Evolutionary conservation across 2,329 filamentous ascomycete species (phyloP).

Genomic region (Colletotrichum sansevieriae): DNA sequence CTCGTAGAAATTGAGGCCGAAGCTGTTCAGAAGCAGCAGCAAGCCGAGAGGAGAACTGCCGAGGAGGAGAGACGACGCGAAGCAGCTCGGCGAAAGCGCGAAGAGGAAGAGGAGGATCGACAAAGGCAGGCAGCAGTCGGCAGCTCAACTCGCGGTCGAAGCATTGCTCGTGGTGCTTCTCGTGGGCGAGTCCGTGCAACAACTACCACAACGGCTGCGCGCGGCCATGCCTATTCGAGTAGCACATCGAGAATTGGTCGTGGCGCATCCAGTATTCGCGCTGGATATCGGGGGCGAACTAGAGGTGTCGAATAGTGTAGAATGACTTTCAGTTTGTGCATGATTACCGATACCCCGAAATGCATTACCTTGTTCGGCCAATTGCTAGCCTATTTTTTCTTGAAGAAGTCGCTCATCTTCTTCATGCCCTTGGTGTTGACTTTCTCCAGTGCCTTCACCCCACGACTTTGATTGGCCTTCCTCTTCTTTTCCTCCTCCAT

Average conservation of each 20-base stretch:
- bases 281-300: conserved; percentile 40
- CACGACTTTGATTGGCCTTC: conserved; percentile 80
- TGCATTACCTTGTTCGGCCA: conserved; percentile 25
- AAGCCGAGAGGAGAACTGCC: conserved; percentile 79
- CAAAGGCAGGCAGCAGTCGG: conserved; percentile 54
- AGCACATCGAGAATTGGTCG: conserved; percentile 42
- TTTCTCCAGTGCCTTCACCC: conserved; percentile 85
- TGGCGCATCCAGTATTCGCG: conserved; percentile 39
- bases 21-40: conserved; percentile 77
- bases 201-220: conserved; percentile 28
- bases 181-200: conserved; percentile 34
- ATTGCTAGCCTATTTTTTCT: conserved; percentile 66
- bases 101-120: conserved; percentile 68
- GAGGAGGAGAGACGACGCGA: conserved; percentile 85
- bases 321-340: conserved; percentile 32
- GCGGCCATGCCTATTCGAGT: conserved; percentile 38
- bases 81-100: conserved; percentile 73
- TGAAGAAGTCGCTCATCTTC: conserved; percentile 96
- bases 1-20: conserved; percentile 89
- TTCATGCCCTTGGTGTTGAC: conserved; percentile 94
- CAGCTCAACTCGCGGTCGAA: conserved; percentile 38
- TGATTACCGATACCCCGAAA: conserved; percentile 39
- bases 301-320: conserved; percentile 34
- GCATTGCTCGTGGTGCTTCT: conserved; percentile 32
- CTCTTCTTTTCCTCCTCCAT: conserved; percentile 91